phyloP scores from a whole-genome alignment of 371 early-diverging fungal species.

The Mucor sp. region DNA sequence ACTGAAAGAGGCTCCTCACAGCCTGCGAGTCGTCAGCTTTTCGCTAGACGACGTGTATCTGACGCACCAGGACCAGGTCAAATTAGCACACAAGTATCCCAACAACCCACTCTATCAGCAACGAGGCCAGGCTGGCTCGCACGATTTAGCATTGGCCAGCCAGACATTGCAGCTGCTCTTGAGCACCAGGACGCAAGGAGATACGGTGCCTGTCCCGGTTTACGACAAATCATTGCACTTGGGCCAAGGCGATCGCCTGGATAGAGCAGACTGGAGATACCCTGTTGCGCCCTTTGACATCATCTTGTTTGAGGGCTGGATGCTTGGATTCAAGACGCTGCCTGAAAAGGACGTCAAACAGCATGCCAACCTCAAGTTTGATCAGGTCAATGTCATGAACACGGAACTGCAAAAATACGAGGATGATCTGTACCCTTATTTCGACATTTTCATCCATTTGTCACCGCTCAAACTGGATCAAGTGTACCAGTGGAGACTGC shows the following conservation, averaged over 20 bases:
- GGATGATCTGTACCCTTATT: conserved; percentile 52
- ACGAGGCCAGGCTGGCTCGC: conserved; percentile 90
- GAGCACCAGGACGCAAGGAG: conserved; percentile 8
- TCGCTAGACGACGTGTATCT: conserved; percentile 93
- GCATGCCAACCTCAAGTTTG: neutral
- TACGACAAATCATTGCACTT: conserved; percentile 79
- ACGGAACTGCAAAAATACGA: conserved; percentile 57
- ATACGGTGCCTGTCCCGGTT: conserved; percentile 58
- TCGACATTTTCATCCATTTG: conserved; percentile 82
- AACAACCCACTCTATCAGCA: conserved; percentile 72
- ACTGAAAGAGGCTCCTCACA: conserved; percentile 47
- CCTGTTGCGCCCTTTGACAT: conserved; percentile 68
- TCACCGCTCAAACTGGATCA: conserved; percentile 57
- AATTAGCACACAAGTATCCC: conserved; percentile 51
- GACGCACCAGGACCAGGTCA: conserved; percentile 62
- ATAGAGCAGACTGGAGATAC: conserved; percentile 56
- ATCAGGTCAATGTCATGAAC: conserved; percentile 57
- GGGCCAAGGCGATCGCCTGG: conserved; percentile 84
- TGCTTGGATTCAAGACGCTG: conserved; percentile 81
- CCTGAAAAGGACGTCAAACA: conserved; percentile 28
- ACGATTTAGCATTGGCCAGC: conserved; percentile 71
- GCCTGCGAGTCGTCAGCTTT: conserved; percentile 62
- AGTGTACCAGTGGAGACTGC: conserved; percentile 84
- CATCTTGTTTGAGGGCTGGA: conserved; percentile 95
- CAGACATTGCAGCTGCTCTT: conserved; percentile 54